Evolutionary conservation across 495 filamentous ascomycete species (phyloP), one percentile per base, ranked within the genome.

Genomic region (Hyaloscypha finlandica): DNA sequence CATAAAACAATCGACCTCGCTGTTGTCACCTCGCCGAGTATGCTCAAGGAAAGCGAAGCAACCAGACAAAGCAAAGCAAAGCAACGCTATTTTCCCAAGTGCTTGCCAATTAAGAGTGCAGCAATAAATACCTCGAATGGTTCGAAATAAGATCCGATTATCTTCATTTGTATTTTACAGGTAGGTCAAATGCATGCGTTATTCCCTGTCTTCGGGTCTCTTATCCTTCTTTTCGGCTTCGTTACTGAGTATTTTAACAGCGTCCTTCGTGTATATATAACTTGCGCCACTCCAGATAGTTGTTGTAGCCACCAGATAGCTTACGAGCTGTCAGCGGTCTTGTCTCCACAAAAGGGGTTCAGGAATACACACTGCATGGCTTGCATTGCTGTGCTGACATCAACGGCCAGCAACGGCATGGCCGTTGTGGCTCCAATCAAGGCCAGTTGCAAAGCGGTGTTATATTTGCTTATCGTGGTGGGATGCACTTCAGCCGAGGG

Each of bases 401-500:
- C 83, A 5, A 83, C 78, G 1, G 83, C 80, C 6, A 93, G 52
- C 6, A 96, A 76, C 6, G 92, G 92, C 65, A 90, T 80, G 2
- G 86, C 86, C 72, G 92, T 93, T 3, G 90, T 92, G 37, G 85
- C 80, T 6, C 91, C 92, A 71, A 96, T 90, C 60, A 96, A 79
- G 16, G 86, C 86, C 42, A 96, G 75, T 76, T 96, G 92, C 73
- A 96, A 73, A 2, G 88, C 88, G 0, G 92, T 96, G 70, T 96
- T 96, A 66, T 89, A 85, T 83, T 99, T 99, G 69, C 91, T 95
- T 69, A 99, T 92, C 19, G 82, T 86, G 0, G 95, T 99, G 0
- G 95, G 95, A 69, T 89, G 89, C 5, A 99, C 95, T 76, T 98
- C 95, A 1, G 95, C 95, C 55, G 87, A 91, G 0, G 95, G 95